Evolutionary conservation across 2,329 filamentous ascomycete genomes (phyloP).

Genomic region (Xylariaceae sp.): DNA sequence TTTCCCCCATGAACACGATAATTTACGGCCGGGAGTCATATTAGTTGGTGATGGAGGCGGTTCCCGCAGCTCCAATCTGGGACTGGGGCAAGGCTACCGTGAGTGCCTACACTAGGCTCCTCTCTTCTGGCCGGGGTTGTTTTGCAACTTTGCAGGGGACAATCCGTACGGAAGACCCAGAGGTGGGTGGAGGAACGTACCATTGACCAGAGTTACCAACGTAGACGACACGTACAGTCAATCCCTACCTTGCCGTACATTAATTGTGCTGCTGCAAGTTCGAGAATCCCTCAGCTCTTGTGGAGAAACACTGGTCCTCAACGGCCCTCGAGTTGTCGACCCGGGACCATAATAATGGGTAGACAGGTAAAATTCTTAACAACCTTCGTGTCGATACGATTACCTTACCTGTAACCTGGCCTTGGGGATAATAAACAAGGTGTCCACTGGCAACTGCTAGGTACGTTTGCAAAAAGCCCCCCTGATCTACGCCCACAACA

Average conservation of each 20-base stretch:
- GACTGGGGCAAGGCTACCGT: slow-evolving; percentile 11
- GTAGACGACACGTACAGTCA: not conserved
- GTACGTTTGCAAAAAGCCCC: not conserved
- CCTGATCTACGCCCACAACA: not conserved
- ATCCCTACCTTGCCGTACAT: not conserved
- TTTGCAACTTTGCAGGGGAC: not conserved
- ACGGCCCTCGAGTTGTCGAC: not conserved
- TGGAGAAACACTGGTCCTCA: not conserved
- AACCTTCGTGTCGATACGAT: not conserved
- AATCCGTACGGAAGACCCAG: no score
- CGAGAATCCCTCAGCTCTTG: not conserved
- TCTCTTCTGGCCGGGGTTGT: not conserved
- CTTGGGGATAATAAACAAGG: not conserved
- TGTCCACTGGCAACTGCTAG: not conserved
- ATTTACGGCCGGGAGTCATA: not conserved
- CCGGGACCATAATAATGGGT: not conserved
- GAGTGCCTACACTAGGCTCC: not conserved
- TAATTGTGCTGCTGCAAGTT: not conserved
- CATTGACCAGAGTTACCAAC: not conserved
- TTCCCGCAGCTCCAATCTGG: slow-evolving; percentile 6
- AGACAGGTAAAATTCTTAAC: not conserved
- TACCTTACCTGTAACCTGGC: no score
- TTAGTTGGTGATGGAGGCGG: no score
- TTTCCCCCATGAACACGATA: not conserved
- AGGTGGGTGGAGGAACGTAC: no score